Evolutionary conservation across 176 grass and related monocot genomes (phyloP).

Genomic region (Lolium rigidum): DNA sequence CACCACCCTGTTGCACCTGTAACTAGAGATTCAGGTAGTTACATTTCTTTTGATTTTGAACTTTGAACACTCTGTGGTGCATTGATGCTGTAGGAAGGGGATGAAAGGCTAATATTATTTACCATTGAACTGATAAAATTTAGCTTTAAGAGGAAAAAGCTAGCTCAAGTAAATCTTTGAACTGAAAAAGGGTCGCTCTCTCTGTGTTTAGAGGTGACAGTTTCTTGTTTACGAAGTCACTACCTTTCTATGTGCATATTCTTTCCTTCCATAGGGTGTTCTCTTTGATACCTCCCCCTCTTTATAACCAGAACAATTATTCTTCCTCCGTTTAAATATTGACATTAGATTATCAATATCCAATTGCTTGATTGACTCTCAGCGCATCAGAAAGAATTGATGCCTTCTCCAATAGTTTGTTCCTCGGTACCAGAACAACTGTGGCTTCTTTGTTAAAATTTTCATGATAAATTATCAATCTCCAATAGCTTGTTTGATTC

Average conservation of each 20-base stretch:
- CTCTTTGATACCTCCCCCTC: no score
- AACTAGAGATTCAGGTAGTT: background rate
- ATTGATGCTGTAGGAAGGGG: background rate
- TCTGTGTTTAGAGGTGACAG: background rate
- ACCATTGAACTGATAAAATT: background rate
- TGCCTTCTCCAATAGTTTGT: no score
- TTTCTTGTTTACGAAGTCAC: background rate
- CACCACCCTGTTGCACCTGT: conserved; percentile 3
- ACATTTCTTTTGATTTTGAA: background rate
- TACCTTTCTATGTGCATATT: conserved; percentile 10
- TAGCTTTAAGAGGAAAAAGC: background rate
- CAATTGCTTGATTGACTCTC: no score
- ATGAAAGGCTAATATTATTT: background rate
- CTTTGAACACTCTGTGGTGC: background rate
- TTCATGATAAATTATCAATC: background rate
- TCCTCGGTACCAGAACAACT: no score
- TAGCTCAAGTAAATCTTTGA: background rate
- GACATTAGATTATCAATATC: no score
- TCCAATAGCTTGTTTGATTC: background rate
- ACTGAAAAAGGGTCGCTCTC: background rate
- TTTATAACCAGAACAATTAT: no score
- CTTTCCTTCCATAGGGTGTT: background rate
- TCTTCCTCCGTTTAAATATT: no score
- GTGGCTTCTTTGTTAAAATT: no score
- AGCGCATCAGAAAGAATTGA: no score